Evolutionary conservation across 1,139 yeast species (phyloP).

Genomic region (Protomyces inundatus): DNA sequence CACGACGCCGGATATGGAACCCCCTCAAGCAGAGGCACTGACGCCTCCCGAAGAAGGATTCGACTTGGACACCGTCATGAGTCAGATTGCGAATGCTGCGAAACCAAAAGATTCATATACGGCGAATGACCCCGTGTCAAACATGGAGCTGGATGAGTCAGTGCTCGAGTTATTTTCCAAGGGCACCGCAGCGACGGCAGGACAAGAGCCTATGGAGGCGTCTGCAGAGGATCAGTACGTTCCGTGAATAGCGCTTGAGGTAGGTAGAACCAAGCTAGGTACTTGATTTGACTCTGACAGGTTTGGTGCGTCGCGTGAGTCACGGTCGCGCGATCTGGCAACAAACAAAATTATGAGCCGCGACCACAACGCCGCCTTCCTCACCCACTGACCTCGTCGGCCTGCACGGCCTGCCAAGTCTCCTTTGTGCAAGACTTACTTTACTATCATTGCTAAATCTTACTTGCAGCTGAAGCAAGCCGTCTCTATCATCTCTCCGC

Average conservation of each 20-base stretch:
- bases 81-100: not conserved
- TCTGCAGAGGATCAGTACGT: not conserved
- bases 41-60: not conserved
- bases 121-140: not conserved
- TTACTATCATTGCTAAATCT: no score
- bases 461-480: no score
- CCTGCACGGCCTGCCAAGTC: no score
- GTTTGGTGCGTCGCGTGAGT: no score
- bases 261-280: no score
- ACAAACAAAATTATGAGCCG: no score
- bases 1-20: slow-evolving; percentile 20
- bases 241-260: not conserved
- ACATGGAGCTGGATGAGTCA: not conserved
- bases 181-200: not conserved
- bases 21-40: slow-evolving; percentile 20
- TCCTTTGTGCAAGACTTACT: no score
- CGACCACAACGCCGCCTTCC: no score
- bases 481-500: no score
- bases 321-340: no score
- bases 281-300: no score
- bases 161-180: not conserved
- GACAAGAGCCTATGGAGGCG: not conserved
- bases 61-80: not conserved
- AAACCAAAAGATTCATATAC: not conserved
- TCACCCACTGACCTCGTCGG: no score